These are phyloP conservation scores for Raddia distichophylla DNA, from an alignment of 176 grass and related monocot genomes.

Conservation along the genomic window DNA sequence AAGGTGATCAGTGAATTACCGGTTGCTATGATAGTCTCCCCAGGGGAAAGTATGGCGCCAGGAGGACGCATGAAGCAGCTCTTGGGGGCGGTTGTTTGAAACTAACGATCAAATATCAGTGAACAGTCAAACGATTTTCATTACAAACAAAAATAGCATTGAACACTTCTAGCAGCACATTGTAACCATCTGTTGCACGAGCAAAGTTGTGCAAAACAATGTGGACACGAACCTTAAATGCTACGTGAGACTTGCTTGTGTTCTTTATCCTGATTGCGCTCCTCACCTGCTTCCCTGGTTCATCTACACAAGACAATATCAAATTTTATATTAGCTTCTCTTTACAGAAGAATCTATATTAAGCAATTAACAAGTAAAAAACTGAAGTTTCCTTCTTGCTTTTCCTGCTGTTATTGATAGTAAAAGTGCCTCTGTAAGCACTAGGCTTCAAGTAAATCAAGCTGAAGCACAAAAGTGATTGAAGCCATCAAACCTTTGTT, in stretches of 20 bases:
- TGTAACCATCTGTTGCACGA: constrained; percentile 3
- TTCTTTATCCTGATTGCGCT: constrained; percentile 98
- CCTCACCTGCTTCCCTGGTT: constrained; percentile 94
- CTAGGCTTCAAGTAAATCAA: constrained; percentile 27
- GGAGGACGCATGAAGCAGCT: constrained; percentile 99
- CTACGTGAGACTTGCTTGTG: constrained; percentile 88
- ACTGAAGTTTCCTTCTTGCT: not conserved
- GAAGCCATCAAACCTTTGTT: constrained; percentile 14
- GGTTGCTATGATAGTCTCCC: constrained; percentile 92
- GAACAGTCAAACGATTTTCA: constrained; percentile 29
- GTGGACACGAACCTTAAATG: constrained; percentile 83
- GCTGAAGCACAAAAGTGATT: not conserved
- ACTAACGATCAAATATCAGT: constrained; percentile 58
- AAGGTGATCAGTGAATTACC: constrained; percentile 51
- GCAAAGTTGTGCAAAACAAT: constrained; percentile 28
- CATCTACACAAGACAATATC: constrained; percentile 60
- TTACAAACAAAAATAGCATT: constrained; percentile 33
- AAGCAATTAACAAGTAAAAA: constrained; percentile 26
- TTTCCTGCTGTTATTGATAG: not conserved
- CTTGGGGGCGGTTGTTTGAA: constrained; percentile 98
- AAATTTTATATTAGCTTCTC: constrained; percentile 28
- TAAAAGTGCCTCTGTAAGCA: not conserved
- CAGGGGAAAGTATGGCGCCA: constrained; percentile 93
- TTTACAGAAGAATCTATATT: constrained; percentile 16
- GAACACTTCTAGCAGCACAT: constrained; percentile 2